Conservation (phyloP, 2,329 filamentous ascomycete species). For the Aspergillus novoparasiticus region DNA sequence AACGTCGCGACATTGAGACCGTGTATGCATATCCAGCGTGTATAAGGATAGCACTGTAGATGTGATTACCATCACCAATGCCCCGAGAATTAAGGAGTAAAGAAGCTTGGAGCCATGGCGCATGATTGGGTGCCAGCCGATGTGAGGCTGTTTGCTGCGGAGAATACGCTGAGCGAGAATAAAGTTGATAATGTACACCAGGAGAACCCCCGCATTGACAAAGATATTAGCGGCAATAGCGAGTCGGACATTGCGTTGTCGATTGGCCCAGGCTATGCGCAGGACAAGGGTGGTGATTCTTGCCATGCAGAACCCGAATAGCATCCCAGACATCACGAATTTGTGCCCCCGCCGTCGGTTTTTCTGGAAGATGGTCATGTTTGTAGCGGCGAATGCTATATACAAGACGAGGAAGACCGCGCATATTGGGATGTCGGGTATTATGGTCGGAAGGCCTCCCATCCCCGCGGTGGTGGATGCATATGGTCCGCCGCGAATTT, state of each 20-base stretch:
- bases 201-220: conserved; percentile 70
- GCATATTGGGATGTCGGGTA: conserved; percentile 66
- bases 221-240: conserved; percentile 67
- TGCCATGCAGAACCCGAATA: conserved; percentile 55
- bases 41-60: conserved; percentile 67
- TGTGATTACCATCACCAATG: conserved; percentile 68
- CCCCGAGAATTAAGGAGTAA: conserved; percentile 59
- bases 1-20: conserved; percentile 60
- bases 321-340: conserved; percentile 50
- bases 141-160: conserved; percentile 68
- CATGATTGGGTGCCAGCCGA: conserved; percentile 68
- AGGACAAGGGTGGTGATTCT: conserved; percentile 51
- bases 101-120: conserved; percentile 59
- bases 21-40: conserved; percentile 58
- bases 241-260: conserved; percentile 47
- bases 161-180: conserved; percentile 75
- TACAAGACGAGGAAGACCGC: conserved; percentile 61
- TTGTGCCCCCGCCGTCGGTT: conserved; percentile 50
- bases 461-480: conserved; percentile 31
- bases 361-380: conserved; percentile 49
- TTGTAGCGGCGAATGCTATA: conserved; percentile 42
- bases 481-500: conserved; percentile 32
- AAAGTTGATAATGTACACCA: conserved; percentile 78
- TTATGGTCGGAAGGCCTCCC: conserved; percentile 55
- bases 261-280: conserved; percentile 59